phyloP scores from a whole-genome alignment of 306 rosid genomes.

The Prinsepia uniflora region DNA sequence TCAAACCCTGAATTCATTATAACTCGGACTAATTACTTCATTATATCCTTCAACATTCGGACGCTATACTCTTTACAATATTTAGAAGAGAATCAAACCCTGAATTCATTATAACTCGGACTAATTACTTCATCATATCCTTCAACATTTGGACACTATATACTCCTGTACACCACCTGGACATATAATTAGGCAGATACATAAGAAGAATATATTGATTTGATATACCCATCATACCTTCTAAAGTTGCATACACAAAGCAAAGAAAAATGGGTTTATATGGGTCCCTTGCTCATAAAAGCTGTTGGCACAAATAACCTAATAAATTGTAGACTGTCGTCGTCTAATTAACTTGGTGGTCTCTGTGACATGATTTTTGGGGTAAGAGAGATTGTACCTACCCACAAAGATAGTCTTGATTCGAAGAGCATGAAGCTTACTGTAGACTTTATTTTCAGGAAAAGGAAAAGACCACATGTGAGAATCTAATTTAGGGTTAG shows the following conservation, averaged over 20 bases:
- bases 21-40: too few relatives aligned
- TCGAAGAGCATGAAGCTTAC: neutral
- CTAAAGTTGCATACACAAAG: neutral
- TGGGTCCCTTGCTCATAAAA: neutral
- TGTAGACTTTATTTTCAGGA: neutral
- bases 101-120: too few relatives aligned
- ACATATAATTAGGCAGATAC: too few relatives aligned
- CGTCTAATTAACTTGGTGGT: too few relatives aligned
- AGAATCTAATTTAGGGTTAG: neutral
- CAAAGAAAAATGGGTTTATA: neutral
- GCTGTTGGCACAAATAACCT: neutral
- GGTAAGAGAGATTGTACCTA: neutral
- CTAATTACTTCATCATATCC: too few relatives aligned
- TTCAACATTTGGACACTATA: too few relatives aligned
- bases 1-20: too few relatives aligned
- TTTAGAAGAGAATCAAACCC: too few relatives aligned
- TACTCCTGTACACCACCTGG: too few relatives aligned
- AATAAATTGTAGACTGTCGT: neutral
- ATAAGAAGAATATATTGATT: neutral
- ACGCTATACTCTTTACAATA: too few relatives aligned
- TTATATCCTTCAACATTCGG: too few relatives aligned
- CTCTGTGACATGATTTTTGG: neutral
- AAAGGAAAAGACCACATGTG: neutral
- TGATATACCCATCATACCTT: neutral
- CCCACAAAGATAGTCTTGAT: neutral